Evolutionary conservation across 2,329 filamentous ascomycete genomes (phyloP).

Genomic region (Nannizziopsis barbatae): DNA sequence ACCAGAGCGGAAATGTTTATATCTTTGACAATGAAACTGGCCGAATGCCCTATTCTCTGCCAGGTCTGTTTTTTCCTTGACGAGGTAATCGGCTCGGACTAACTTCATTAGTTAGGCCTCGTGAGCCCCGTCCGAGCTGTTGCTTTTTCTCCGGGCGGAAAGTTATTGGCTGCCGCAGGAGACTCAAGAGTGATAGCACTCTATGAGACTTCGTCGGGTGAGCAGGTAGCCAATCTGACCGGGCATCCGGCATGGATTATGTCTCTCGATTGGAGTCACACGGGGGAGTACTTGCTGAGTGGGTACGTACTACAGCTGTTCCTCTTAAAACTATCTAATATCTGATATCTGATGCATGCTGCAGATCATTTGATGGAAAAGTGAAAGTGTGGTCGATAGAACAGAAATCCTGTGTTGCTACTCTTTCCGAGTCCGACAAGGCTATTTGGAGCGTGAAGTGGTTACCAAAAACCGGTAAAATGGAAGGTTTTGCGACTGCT

Average conservation of each 20-base stretch:
- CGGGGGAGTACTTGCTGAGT: slow-evolving; percentile 80
- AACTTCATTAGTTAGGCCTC: slow-evolving; percentile 49
- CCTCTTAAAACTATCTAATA: not conserved
- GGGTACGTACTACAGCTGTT: slow-evolving; percentile 41
- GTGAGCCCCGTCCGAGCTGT: slow-evolving; percentile 77
- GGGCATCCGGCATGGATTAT: slow-evolving; percentile 82
- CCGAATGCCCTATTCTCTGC: slow-evolving; percentile 71
- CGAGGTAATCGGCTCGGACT: slow-evolving; percentile 10
- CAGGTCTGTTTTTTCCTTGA: slow-evolving; percentile 41
- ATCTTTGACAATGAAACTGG: slow-evolving; percentile 90
- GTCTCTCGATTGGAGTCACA: slow-evolving; percentile 83
- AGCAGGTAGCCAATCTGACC: slow-evolving; percentile 75
- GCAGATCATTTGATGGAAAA: slow-evolving; percentile 73
- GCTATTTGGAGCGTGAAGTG: slow-evolving; percentile 74
- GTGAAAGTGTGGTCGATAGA: slow-evolving; percentile 94
- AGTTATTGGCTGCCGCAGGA: slow-evolving; percentile 75
- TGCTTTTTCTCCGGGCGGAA: slow-evolving; percentile 76
- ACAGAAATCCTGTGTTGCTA: slow-evolving; percentile 72
- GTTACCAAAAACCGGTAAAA: slow-evolving; percentile 56
- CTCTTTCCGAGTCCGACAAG: slow-evolving; percentile 81
- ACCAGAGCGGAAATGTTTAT: slow-evolving; percentile 85
- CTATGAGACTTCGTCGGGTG: slow-evolving; percentile 84
- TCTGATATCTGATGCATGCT: not conserved
- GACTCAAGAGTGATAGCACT: slow-evolving; percentile 80
- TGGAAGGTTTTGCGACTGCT: slow-evolving; percentile 64